A percentile compares a stretch with the other conserved stretches of the same genome.
These are phyloP conservation scores for Tuber umbilicatum DNA, from an alignment of 495 filamentous ascomycete species.

Conservation along the genomic window DNA sequence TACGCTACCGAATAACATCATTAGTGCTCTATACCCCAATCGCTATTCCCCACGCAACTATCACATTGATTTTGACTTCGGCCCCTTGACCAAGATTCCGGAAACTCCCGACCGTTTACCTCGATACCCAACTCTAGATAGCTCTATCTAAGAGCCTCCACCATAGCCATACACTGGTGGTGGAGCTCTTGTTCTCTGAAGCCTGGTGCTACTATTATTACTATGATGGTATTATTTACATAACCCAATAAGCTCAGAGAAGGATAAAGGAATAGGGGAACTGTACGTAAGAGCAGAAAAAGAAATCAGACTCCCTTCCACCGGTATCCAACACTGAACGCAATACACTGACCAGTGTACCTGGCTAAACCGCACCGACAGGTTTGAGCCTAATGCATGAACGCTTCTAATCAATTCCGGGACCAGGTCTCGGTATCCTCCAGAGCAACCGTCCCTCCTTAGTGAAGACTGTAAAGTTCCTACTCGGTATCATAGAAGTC, in stretches of 20 bases:
- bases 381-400: conserved; percentile 79
- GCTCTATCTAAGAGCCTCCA: conserved; percentile 66
- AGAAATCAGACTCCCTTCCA: conserved; percentile 68
- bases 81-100: conserved; percentile 90
- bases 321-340: conserved; percentile 79
- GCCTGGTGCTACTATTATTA: conserved; percentile 97
- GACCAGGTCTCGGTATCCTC: conserved; percentile 78
- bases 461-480: conserved; percentile 98
- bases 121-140: conserved; percentile 95
- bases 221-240: conserved; percentile 94
- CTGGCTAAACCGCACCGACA: conserved; percentile 90
- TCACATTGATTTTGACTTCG: conserved; percentile 93
- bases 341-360: conserved; percentile 79
- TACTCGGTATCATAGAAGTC: conserved; percentile 90
- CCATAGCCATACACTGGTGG: conserved; percentile 88
- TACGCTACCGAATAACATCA: conserved; percentile 74
- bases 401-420: conserved; percentile 79
- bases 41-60: conserved; percentile 93
- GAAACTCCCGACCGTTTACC: conserved; percentile 81
- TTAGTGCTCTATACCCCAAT: conserved; percentile 84
- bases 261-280: too few relatives aligned
- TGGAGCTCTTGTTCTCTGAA: conserved; percentile 99
- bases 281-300: too few relatives aligned
- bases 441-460: conserved; percentile 84
- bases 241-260: background rate